Base-by-base conservation (phyloP, 176 grass and related monocot genomes). In the Coix lacrymajobi region DNA sequence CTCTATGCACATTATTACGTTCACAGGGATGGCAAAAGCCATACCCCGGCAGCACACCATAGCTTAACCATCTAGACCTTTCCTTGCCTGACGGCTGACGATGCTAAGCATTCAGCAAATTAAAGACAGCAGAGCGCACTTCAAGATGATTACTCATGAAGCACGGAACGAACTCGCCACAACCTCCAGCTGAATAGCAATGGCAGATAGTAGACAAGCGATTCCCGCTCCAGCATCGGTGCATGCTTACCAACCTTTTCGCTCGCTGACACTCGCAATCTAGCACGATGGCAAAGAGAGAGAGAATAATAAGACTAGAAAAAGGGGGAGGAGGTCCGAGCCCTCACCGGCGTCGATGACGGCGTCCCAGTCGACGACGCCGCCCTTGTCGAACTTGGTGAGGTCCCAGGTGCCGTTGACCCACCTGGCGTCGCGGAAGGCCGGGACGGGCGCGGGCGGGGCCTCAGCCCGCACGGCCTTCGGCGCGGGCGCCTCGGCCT, bases 321-420 rank as follows among this genome's bases (percentile, higher is more conserved):
- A 52, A 10, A n/a, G n/a, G n/a, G n/a, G 51, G 20, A 24, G 32
- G 31, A 20, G 0, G 0, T 33, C 29, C 2, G 33, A 67, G 26
- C 1, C 34, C 89, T 89, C 79, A 97, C 92, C 95, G 8, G 95
- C 95, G 81, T 97, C 88, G 20, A 97, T 94, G 86, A 97, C 90
- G 83, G 90, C 84, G 83, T 92, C 95, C 95, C 95, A 97, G 71
- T 97, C 88, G 71, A 90, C 89, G 57, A 67, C 86, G 65, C 90
- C 95, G 67, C 75, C 89, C 74, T 87, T 89, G 1, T 73, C 71
- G 87, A 97, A 97, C 73, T 85, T 88, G 30, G 40, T 83, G 74
- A 92, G 83, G 81, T 97, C 95, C 95, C 95, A 97, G 39, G 95
- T 94, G 45, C 92, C 92, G 75, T 90, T 90, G 14, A 94, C 86